Conservation (phyloP, 768 basidiomycete genomes). For the Suillus bovinus region DNA sequence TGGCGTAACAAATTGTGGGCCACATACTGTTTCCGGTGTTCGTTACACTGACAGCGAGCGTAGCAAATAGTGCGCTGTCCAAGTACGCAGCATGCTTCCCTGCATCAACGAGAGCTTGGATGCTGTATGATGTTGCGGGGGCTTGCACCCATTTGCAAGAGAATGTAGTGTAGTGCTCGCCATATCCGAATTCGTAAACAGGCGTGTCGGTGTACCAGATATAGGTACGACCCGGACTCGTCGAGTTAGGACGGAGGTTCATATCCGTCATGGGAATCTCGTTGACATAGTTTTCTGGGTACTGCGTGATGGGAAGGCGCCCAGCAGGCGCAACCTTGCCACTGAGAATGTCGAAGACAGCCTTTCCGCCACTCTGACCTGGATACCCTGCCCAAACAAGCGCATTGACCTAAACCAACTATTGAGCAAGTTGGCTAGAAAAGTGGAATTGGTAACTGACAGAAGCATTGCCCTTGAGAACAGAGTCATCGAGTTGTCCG, state of each 20-base stretch:
- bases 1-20: background rate
- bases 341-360: conserved; percentile 50
- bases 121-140: conserved; percentile 40
- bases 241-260: conserved; percentile 47
- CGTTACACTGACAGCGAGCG: conserved; percentile 46
- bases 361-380: conserved; percentile 43
- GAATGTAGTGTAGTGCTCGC: conserved; percentile 57
- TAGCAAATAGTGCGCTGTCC: conserved; percentile 49
- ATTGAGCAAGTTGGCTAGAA: background rate
- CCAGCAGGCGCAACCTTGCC: conserved; percentile 56
- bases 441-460: conserved; percentile 28
- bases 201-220: conserved; percentile 55
- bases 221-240: conserved; percentile 57
- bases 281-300: conserved; percentile 48
- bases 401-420: conserved; percentile 44
- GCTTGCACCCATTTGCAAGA: conserved; percentile 38
- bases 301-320: conserved; percentile 54
- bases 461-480: conserved; percentile 43
- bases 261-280: conserved; percentile 60
- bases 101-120: conserved; percentile 38
- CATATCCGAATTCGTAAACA: conserved; percentile 55
- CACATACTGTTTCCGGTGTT: conserved; percentile 43
- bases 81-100: conserved; percentile 24
- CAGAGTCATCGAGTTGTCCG: conserved; percentile 53
- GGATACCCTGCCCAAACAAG: conserved; percentile 54